A percentile compares a stretch with the other conserved stretches of the same genome.
Evolutionary conservation across 352 stramenopile species (phyloP).

Genomic region (Phytophthora fragariaefolia): DNA sequence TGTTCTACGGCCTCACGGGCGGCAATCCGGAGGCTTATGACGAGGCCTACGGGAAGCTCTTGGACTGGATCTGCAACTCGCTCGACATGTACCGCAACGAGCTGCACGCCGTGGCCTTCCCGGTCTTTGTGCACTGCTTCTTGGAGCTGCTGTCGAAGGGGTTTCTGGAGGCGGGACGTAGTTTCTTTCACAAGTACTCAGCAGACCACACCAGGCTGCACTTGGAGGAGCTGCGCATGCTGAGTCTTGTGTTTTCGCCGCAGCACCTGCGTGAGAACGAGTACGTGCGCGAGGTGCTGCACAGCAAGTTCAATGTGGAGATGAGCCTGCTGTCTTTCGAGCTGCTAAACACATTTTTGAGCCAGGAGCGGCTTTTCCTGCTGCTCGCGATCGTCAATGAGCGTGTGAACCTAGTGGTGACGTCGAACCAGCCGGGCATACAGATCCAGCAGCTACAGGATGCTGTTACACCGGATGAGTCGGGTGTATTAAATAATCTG

Average conservation of each 20-base stretch:
- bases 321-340: constrained; percentile 87
- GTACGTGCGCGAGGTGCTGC: constrained; percentile 79
- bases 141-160: constrained; percentile 81
- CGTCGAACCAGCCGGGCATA: constrained; percentile 73
- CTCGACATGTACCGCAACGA: constrained; percentile 90
- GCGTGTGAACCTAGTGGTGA: constrained; percentile 78
- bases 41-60: constrained; percentile 72
- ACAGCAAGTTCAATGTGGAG: constrained; percentile 87
- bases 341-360: constrained; percentile 82
- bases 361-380: constrained; percentile 78
- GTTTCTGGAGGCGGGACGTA: constrained; percentile 49
- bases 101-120: constrained; percentile 78
- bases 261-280: constrained; percentile 75
- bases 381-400: constrained; percentile 82
- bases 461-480: constrained; percentile 14
- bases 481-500: constrained; percentile 50
- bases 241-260: constrained; percentile 68
- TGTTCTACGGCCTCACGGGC: constrained; percentile 77
- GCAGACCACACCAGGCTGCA: constrained; percentile 75
- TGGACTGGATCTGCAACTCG: constrained; percentile 87
- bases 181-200: constrained; percentile 68
- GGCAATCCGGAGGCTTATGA: constrained; percentile 67
- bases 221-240: constrained; percentile 67
- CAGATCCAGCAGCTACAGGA: constrained; percentile 74
- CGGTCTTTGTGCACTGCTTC: constrained; percentile 86